Base-by-base conservation (phyloP, 371 early-diverging fungal genomes). In the Mucor irregularis region DNA sequence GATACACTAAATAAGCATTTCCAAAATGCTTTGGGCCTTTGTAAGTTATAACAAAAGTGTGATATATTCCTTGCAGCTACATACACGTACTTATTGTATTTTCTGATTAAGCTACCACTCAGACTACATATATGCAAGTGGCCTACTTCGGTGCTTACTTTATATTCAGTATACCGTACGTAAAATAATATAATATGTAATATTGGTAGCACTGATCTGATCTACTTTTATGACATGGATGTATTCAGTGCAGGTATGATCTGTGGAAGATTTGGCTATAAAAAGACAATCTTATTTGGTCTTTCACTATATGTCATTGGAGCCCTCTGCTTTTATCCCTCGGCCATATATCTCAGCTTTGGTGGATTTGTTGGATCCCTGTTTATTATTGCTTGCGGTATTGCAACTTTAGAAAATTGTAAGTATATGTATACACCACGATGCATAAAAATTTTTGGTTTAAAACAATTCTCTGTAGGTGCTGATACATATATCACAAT, bases 61-160 rank as follows among this genome's bases (percentile, higher is more conserved):
- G 6, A 16, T 46, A 8, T 35, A 11, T n/a, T 37, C 14, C 24
- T 5, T 39, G 22, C 11, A 31, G 11, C 6, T 2, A 25, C 4
- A 22, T 21, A 29, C 9, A 22, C 22, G 11, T 22, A 22, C 0
- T 16, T 0, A 34, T 14, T 21, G 31, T 22, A 34, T 24, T 4
- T 37, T 25, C 25, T 31, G 10, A 11, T 11, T 40, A 34, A 75
- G 76, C 70, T 22, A 75, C 76, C 0, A 75, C 76, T 5, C 60
- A 78, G 40, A 74, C 73, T 10, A 75, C 78, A 0, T 68, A 65
- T 47, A 70, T 78, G 69, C 78, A 78, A 52, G 75, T 78, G 4
- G 75, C 78, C 2, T 78, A 78, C 34, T 78, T 75, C 54, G 78
- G 78, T 33, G 78, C 75, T 14, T 77, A 77, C 42, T 74, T 77